Evolutionary conservation across 805 yeast species (phyloP), one percentile per base, ranked within the genome.

Genomic region (Scheffersomyces coipomensis): DNA sequence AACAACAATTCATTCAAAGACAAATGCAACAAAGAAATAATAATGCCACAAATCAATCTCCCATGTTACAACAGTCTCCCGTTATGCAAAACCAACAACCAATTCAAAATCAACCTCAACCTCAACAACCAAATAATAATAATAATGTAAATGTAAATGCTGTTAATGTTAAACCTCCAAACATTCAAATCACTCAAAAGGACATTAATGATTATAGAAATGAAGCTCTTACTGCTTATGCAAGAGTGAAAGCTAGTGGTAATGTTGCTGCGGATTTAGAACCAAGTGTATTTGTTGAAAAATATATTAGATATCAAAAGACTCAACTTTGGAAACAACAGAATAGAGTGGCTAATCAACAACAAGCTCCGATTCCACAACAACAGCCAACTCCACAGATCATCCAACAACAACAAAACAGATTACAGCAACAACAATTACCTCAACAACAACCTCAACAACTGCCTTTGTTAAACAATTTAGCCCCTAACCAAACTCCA

Each of bases 301-400:
- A 63, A 44, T 70, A 51, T 47, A 66, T 70, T 29, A 44, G 58
- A 18, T 73, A 68, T 44, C 73, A 68, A 45, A 69, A 69, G 35
- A 48, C 50, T 9, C 43, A 44, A 16, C 43, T 50, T 12, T 58
- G 65, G 64, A 56, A 51, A 26, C 61, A 58, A 30, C 67, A 62
- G 43, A 53, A 62, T 13, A n/a, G 18, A 27, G 5, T 5, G 4
- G 18, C 7, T 36, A 58, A 53, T 15, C 55, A 45, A 34, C 24
- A 13, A n/a, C 29, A 31, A 10, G 29, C 37, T 7, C 46, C 41
- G 17, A 48, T 40, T 22, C 33, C 23, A 35, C 41, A 21, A 38
- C 46, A 23, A 38, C 42, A 35, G 37, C 34, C 26, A 30, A 23
- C n/a, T 16, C 44, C 34, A 16, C 25, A 15, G 25, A 8, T 23